phyloP scores from a whole-genome alignment of 306 rosid species.

The Cucurbita argyrosperma region DNA sequence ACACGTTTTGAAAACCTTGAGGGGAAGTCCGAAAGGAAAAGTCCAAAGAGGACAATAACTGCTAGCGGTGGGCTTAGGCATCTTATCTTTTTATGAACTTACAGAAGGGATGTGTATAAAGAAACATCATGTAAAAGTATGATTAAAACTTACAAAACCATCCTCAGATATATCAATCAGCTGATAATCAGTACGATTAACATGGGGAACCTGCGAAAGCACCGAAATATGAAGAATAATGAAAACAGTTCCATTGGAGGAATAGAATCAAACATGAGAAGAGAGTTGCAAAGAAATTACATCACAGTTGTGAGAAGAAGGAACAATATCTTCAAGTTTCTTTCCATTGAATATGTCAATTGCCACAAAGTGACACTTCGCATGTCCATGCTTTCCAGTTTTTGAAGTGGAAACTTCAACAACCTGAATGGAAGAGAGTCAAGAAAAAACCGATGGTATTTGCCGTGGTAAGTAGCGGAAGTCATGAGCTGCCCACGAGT shows the following conservation, averaged over 20 bases:
- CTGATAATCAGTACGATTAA: slow-evolving; percentile 57
- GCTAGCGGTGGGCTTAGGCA: too few relatives aligned
- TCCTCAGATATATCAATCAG: slow-evolving; percentile 66
- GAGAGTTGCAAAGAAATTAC: slow-evolving; percentile 10
- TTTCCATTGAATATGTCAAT: slow-evolving; percentile 62
- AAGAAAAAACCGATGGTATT: background rate
- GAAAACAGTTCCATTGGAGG: background rate
- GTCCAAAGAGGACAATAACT: too few relatives aligned
- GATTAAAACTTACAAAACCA: slow-evolving; percentile 46
- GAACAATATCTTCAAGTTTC: slow-evolving; percentile 64
- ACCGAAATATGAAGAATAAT: background rate
- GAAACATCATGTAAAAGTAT: background rate
- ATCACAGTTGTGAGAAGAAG: slow-evolving; percentile 68
- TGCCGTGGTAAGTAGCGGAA: too few relatives aligned
- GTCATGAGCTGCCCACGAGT: background rate
- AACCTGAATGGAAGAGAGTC: slow-evolving; percentile 13
- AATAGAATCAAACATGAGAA: background rate
- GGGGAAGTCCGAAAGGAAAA: too few relatives aligned
- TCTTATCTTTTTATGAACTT: too few relatives aligned
- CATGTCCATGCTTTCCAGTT: slow-evolving; percentile 66
- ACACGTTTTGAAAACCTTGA: too few relatives aligned
- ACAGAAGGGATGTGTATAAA: too few relatives aligned
- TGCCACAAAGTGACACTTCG: slow-evolving; percentile 67
- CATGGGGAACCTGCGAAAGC: slow-evolving; percentile 50
- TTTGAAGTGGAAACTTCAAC: slow-evolving; percentile 65